Base-by-base conservation (phyloP, 1,139 yeast species). In the Geotrichum histeridarum region DNA sequence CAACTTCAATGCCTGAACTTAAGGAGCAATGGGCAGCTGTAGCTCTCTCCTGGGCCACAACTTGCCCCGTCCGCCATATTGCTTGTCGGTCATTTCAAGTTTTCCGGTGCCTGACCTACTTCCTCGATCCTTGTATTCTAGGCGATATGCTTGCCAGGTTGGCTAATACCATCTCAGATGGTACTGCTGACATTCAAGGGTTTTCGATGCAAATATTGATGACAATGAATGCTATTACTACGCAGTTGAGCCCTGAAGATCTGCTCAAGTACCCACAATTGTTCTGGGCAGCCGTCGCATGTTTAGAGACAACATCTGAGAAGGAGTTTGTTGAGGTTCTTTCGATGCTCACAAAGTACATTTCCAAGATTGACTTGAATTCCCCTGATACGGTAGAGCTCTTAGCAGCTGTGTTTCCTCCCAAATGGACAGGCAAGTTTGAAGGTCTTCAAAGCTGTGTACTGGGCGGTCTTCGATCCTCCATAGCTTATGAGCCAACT, bases 61-160 rank as follows among this genome's bases (percentile, higher is more conserved):
- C 96, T 0, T 93, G 99, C 73, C 95, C 98, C 1, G 99, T 93
- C 0, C 79, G 98, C 64, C 99, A 94, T 67, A 81, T 93, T 64
- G 99, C 99, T 0, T 93, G 99, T 63, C 80, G 99, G 35, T 90
- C 98, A 0, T 93, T 94, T 69, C 99, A 94, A 67, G 78, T 90
- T 0, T 93, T 91, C 71, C 76, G 99, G 50, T 87, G 95, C 4
- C 71, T 93, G 52, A 72, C 90, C 14, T 80, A 87, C 12, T 83
- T 84, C 61, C 73, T 93, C 59, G 97, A 93, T 65, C 93, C 86
- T 65, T 77, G 80, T 12, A 93, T 93, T 96, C 75, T 94, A 54
- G 83, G 89, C 51, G 98, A 91, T 70, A 89, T 94, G 96, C 75
- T 94, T 35, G 96, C 93, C 54, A 78, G 99, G 56, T 76, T 94